Evolutionary conservation across 306 rosid genomes (phyloP), one percentile per base, ranked within the genome.

Genomic region (Cucumis cinereus): DNA sequence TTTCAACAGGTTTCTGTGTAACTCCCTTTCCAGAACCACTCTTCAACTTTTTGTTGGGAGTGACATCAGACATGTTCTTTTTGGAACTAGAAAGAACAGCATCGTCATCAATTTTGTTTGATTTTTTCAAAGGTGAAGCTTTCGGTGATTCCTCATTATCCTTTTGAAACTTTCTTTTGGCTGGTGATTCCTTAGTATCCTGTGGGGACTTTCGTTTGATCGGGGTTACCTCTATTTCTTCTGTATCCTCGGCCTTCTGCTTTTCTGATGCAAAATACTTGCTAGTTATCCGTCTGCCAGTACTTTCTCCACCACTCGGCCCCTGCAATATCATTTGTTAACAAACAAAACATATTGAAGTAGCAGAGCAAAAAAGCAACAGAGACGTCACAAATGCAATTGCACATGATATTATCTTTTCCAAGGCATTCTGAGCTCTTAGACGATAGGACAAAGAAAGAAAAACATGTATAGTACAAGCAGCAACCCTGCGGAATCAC

Each of bases 201-300:
- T 85, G 75, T 69, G 57, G 77, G 77, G 53, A 55, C 90, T 90
- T 94, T 72, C 96, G 85, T 80, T 90, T 94, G 62, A 84, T 87
- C 23, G 95, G 88, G 74, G 84, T 81, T 66, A 78, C 88, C 82
- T 43, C 83, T 0, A 24, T 79, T 71, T 85, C 91, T 60, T 83
- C 79, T 74, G 88, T 90, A 54, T 82, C 94, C 60, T 87, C 79
- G 4, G 73, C 79, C 83, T 88, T 81, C 69, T 81, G 84, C 77
- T 88, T 88, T 74, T 86, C 88, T 6, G 81, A 62, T 23, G 84
- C 54, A 83, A 90, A 87, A 83, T 90, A 86, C 75, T 90, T 89
- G 84, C 98, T 90, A 77, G 97, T 91, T 80, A 86, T 87, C 93
- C 88, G 86, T 79, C 97, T 84, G 64, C 85, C 90, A 8, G 90